Base-by-base conservation (phyloP, 2,329 filamentous ascomycete species). In the Pochonia chlamydosporia region DNA sequence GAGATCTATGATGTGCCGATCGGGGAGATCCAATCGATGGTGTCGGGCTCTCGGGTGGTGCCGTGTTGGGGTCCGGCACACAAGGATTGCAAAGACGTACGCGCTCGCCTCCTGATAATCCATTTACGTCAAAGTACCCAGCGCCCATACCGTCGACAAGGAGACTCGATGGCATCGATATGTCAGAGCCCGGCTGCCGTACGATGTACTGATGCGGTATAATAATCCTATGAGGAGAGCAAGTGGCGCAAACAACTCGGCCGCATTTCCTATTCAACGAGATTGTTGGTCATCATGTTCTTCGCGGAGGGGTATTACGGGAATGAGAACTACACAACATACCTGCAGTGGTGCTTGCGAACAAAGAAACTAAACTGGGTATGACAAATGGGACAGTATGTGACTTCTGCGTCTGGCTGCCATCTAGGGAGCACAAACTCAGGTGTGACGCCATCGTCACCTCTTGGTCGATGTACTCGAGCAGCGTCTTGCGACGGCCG, bases 201-300 rank as follows among this genome's bases (percentile, higher is more conserved):
- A 96, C 90, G 54, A 97, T 96, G 63, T 89, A 97, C 61, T 93
- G 88, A 54, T 91, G 81, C 1, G 92, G 92, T 53, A 97, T 96
- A 3, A 88, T 95, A 61, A 97, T 97, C 51, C 90, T 82, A 65
- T 97, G 92, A 3, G 92, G 92, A 3, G 92, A 96, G 69, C 92
- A 97, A 18, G 82, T 76, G 49, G 84, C 83, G 66, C 92, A 97
- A 21, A 97, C 92, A 8, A 97, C 91, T 51, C 90, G 77, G 40
- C 92, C 92, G 63, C 92, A 97, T 78, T 96, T 96, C 56, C 84
- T 87, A 41, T 18, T 3, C 4, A 39, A 18, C 13, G n/a, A 13
- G 6, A n/a, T n/a, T n/a, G 40, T 61, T 40, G 59, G 55, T 45
- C 26, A 23, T 14, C 28, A 26, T n/a, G 7, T 3, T 28, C 8